Base-by-base conservation (phyloP, 176 grass and related monocot species). In the Thinopyrum elongatum region DNA sequence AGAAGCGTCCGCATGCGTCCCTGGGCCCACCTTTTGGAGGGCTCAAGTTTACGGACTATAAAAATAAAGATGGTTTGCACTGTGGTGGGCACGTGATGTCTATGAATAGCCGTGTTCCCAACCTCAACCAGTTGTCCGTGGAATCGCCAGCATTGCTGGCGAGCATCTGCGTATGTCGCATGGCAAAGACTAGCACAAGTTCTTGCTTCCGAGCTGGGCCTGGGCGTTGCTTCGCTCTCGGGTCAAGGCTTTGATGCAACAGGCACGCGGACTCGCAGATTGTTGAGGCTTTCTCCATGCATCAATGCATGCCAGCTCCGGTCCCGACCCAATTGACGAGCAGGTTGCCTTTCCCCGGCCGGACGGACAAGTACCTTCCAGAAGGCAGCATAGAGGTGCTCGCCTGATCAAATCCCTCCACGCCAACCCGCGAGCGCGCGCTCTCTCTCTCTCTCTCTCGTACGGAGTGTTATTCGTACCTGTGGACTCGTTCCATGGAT, bases 311-410 rank as follows among this genome's bases (percentile, higher is more conserved):
- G 77, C 60, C 34, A 59, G 42, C 25, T 53, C 51, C 79, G 8
- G 72, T 34, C 47, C 35, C 66, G 17, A 33, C 62, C 78, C 69
- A 16, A 21, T 42, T 22, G 85, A 60, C 69, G 8, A 22, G 36
- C 57, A 23, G 44, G 35, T 71, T 7, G 2, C 69, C 70, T 22
- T 27, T 62, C 39, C 39, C 42, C 77, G 53, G 65, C 74, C 87
- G 74, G 86, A 79, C 87, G 81, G 53, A 27, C 14, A 64, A 39
- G 74, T 79, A 64, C 67, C 77, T 85, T 85, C 82, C 60, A 81
- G 76, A 89, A 85, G 46, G 53, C 53, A 6, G 86, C 87, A 51
- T 36, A 29, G 23, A 46, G 46, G 25, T 19, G 69, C 38, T 21
- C 7, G 21, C 31, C 17, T 16, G 23, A 53, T 74, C 76, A 29